Percentiles rank a stretch among this genome's conserved stretches.
Evolutionary conservation across 768 basidiomycete genomes (phyloP).

Genomic region (Fomitopsis pulvina): DNA sequence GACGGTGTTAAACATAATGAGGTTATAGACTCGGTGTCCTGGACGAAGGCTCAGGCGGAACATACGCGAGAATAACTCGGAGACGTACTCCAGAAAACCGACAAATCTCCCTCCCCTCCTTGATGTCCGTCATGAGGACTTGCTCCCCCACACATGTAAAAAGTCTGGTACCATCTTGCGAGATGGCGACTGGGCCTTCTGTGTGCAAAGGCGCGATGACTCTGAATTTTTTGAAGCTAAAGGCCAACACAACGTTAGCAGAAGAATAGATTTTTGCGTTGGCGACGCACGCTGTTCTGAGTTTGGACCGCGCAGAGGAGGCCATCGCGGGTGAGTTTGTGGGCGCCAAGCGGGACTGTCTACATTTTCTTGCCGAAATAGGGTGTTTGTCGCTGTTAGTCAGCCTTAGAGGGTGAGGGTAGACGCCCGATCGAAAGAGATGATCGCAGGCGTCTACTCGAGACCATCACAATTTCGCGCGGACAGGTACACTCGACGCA

Average conservation of each 20-base stretch:
- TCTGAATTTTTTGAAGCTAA: slow-evolving; percentile 73
- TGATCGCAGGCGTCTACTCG: too few species aligned
- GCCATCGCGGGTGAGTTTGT: slow-evolving; percentile 17
- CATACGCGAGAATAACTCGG: not conserved
- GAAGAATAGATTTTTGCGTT: too few species aligned
- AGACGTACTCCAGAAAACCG: slow-evolving; percentile 75
- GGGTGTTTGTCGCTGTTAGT: slow-evolving; percentile 16
- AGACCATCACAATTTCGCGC: too few species aligned
- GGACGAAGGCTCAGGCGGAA: slow-evolving; percentile 4
- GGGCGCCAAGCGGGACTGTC: not conserved
- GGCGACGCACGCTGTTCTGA: slow-evolving; percentile 64
- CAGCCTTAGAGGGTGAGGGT: too few species aligned
- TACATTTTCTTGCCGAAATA: slow-evolving; percentile 9
- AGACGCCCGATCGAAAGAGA: too few species aligned
- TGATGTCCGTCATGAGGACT: slow-evolving; percentile 76
- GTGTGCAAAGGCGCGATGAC: slow-evolving; percentile 82
- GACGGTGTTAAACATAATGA: slow-evolving; percentile 79
- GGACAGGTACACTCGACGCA: too few species aligned
- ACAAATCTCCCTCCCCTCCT: slow-evolving; percentile 67
- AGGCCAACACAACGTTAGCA: not conserved
- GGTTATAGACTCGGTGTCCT: slow-evolving; percentile 85
- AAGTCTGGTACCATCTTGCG: slow-evolving; percentile 70
- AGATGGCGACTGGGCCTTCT: slow-evolving; percentile 76
- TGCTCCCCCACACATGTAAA: slow-evolving; percentile 87
- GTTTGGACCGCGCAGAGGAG: slow-evolving; percentile 26